Conservation (phyloP, 805 yeast species). For the Alloascoidea africana region DNA sequence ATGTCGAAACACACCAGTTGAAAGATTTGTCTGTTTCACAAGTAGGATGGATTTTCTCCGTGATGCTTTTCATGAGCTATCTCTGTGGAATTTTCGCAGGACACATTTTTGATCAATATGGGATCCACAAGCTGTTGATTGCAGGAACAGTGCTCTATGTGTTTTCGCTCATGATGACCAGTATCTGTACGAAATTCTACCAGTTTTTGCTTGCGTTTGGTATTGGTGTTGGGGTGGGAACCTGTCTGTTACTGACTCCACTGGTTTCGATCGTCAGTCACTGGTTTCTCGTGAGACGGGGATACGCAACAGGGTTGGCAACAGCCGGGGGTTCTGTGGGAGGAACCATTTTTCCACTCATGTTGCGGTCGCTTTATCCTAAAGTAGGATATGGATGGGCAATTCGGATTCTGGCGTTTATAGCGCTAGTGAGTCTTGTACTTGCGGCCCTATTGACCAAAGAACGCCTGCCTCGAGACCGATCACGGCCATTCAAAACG, state of each 20-base stretch:
- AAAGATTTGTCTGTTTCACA: conserved; percentile 26
- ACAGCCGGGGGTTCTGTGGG: conserved; percentile 43
- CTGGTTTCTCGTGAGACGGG: conserved; percentile 48
- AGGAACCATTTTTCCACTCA: conserved; percentile 38
- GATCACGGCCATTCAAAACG: conserved; percentile 19
- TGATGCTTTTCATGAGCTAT: conserved; percentile 34
- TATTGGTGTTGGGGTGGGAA: conserved; percentile 39
- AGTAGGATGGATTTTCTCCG: conserved; percentile 52
- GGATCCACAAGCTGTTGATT: conserved; percentile 28
- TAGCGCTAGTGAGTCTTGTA: conserved; percentile 24
- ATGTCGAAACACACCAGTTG: conserved; percentile 40
- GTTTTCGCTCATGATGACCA: conserved; percentile 40
- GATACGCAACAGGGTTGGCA: conserved; percentile 35
- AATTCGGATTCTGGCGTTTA: conserved; percentile 33
- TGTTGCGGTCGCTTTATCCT: conserved; percentile 32
- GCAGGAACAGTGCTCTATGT: conserved; percentile 27
- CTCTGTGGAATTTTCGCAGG: conserved; percentile 36
- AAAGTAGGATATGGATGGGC: conserved; percentile 48
- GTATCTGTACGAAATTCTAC: conserved; percentile 35
- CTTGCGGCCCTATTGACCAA: conserved; percentile 22
- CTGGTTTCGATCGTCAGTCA: conserved; percentile 47
- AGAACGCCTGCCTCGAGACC: conserved; percentile 22
- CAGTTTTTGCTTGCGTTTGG: conserved; percentile 51
- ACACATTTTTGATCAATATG: conserved; percentile 46
- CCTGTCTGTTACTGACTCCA: conserved; percentile 29